Conservation (phyloP, 2,329 filamentous ascomycete genomes). For the Fusarium chuoi region DNA sequence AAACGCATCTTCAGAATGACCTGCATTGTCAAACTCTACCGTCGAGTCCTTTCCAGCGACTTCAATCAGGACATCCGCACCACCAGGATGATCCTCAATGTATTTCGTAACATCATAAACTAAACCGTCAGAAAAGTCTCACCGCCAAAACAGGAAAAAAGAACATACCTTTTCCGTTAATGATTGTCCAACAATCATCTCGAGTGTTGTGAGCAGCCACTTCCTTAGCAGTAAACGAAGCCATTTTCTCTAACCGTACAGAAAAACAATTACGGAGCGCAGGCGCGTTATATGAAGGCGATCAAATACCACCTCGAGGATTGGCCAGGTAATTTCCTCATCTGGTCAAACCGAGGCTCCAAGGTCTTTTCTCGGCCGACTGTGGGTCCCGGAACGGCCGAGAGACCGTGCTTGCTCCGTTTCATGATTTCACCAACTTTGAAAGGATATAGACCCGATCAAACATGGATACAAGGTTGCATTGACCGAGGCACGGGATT, state of each 20-base stretch:
- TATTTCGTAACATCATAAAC: constrained; percentile 70
- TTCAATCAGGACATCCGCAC: constrained; percentile 80
- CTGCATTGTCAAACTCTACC: constrained; percentile 84
- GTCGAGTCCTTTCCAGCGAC: constrained; percentile 82
- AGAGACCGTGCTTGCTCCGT: constrained; percentile 17
- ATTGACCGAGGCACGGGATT: constrained; percentile 27
- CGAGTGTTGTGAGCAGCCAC: constrained; percentile 61
- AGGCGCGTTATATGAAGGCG: constrained; percentile 9
- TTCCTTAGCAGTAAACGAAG: constrained; percentile 49
- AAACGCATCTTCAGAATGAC: constrained; percentile 74
- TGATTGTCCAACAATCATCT: constrained; percentile 63
- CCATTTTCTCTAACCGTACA: constrained; percentile 11
- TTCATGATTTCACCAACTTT: not conserved
- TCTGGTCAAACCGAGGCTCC: constrained; percentile 25
- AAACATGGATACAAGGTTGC: not conserved
- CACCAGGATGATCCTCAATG: constrained; percentile 72
- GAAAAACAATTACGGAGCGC: not conserved
- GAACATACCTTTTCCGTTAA: constrained; percentile 65
- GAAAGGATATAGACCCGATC: constrained; percentile 13
- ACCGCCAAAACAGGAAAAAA: not conserved
- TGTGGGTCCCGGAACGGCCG: constrained; percentile 35
- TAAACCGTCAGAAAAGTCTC: constrained; percentile 36
- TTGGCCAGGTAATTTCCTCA: constrained; percentile 2
- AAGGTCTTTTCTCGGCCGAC: constrained; percentile 39
- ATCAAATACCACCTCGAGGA: constrained; percentile 13